Evolutionary conservation across 202 grass and related monocot species (phyloP).

Genomic region (Zoysia matrella): DNA sequence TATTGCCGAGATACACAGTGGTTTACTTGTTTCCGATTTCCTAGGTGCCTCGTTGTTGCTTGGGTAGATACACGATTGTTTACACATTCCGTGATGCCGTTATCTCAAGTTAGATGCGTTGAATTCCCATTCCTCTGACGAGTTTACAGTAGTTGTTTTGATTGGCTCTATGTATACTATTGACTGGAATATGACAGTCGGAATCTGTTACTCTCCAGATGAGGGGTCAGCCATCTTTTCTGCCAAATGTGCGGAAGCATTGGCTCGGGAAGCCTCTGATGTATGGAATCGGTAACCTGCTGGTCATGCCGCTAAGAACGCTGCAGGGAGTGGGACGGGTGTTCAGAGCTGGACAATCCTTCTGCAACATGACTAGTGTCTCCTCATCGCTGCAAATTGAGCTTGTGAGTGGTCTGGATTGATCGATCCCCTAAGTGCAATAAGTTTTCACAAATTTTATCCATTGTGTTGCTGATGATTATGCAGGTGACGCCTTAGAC

Average conservation of each 20-base stretch:
- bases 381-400: too few species aligned
- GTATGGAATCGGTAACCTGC: too few species aligned
- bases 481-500: neutral
- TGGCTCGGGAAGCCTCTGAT: too few species aligned
- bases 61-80: neutral
- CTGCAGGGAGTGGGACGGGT: too few species aligned
- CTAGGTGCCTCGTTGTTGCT: neutral
- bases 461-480: neutral
- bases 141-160: neutral
- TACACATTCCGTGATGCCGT: neutral
- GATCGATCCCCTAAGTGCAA: neutral
- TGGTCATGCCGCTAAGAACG: too few species aligned
- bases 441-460: neutral
- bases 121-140: neutral
- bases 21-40: neutral
- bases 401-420: slow-evolving; percentile 9
- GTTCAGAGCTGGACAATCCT: too few species aligned
- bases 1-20: neutral
- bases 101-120: neutral
- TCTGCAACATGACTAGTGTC: too few species aligned
- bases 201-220: slow-evolving; percentile 55
- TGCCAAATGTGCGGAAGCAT: slow-evolving; percentile 68
- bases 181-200: neutral
- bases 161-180: neutral
- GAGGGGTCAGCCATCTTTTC: slow-evolving; percentile 64